Base-by-base conservation (phyloP, 208 protist species). In the Phytomonas sp. region DNA sequence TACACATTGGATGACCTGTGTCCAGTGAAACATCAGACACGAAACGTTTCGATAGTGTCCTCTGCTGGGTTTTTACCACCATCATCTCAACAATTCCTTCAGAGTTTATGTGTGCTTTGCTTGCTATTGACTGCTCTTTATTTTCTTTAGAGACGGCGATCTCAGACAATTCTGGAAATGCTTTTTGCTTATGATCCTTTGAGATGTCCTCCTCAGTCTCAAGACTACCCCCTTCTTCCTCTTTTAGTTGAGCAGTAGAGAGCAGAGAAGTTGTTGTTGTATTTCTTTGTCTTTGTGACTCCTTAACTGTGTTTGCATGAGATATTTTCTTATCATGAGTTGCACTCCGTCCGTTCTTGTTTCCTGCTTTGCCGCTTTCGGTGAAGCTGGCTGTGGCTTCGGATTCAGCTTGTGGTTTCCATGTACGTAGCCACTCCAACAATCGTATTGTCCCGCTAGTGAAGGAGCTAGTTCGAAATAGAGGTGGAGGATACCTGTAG, bases 391-490 rank as follows among this genome's bases (percentile, higher is more conserved):
- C 45, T 56, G 10, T 23, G 6, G 45, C 1, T 56, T 0, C 2
- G 4, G 45, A 11, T 56, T 56, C 19, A 56, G 45, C 16, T 60
- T 26, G 67, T 33, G 33, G 59, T 26, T 19, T 70, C 88, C 88
- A 93, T 29, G 88, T 93, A 49, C 83, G 75, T 67, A 93, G 78
- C 88, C 88, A 94, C 63, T 80, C 80, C 63, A 92, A 63, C 61
- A 94, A 79, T 33, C 88, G 88, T 30, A 81, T 64, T 5, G 84
- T 88, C 40, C 84, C 84, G 14, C 76, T 70, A 7, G 86, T 76
- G 36, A 94, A 94, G 14, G 86, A 83, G 0, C 82, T 82, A 23
- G 74, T 81, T 42, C 76, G 83, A 66, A 94, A 77, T 42, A 94
- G 78, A 60, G 88, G 88, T n/a, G 88, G 82, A 7, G 88, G 88